Percentiles rank a stretch among this genome's conserved stretches.
These are phyloP conservation scores for Pyricularia sp. DNA, from an alignment of 2,329 filamentous ascomycete species.

Conservation along the genomic window DNA sequence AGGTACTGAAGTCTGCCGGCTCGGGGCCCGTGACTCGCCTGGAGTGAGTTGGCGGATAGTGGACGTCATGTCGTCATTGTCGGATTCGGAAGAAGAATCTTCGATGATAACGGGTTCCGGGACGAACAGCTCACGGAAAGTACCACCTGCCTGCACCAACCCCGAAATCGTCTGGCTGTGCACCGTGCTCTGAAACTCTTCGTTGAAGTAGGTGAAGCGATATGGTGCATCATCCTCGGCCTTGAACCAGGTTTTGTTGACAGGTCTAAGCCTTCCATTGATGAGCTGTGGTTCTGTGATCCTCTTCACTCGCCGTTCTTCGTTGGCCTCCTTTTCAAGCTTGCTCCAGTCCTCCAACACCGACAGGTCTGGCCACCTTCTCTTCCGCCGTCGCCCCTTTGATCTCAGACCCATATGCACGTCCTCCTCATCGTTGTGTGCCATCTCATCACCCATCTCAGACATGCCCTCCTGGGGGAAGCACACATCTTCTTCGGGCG, in stretches of 20 bases:
- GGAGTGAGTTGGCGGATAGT: neutral
- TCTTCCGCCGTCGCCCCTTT: constrained; percentile 45
- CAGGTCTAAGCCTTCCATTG: constrained; percentile 76
- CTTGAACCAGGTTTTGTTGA: constrained; percentile 73
- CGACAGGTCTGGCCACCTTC: constrained; percentile 78
- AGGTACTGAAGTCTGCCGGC: constrained; percentile 34
- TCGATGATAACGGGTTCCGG: constrained; percentile 72
- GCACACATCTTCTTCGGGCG: constrained; percentile 75
- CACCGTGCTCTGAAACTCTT: constrained; percentile 90
- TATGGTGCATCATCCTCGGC: constrained; percentile 86
- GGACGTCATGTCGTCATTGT: constrained; percentile 40
- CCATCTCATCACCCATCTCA: constrained; percentile 72
- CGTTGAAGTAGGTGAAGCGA: constrained; percentile 97
- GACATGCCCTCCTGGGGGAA: constrained; percentile 75
- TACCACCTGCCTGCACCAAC: constrained; percentile 73
- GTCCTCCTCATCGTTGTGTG: constrained; percentile 18
- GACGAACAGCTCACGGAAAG: constrained; percentile 81
- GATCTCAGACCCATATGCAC: constrained; percentile 15
- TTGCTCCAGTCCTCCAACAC: constrained; percentile 83
- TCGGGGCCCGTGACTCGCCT: constrained; percentile 32
- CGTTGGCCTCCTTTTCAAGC: constrained; percentile 82
- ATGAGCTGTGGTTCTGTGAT: constrained; percentile 91
- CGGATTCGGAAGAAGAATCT: constrained; percentile 59
- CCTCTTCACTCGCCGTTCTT: constrained; percentile 77
- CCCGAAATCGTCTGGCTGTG: constrained; percentile 95